Evolutionary conservation across 129 eudicot species (phyloP).

Genomic region (Tagetes patula): DNA sequence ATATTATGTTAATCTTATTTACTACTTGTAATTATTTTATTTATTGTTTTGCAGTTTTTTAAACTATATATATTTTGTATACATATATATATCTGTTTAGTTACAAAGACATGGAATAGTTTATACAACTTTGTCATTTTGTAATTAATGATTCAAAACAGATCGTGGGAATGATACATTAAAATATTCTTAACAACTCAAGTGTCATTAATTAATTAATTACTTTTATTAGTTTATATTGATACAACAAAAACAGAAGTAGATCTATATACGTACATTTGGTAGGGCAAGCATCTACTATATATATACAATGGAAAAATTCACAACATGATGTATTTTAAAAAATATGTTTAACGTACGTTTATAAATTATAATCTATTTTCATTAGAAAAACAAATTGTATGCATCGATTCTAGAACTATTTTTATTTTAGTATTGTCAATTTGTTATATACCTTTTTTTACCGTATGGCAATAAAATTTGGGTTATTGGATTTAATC

Average conservation of each 20-base stretch:
- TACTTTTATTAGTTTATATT: neutral
- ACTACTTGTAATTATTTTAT: neutral
- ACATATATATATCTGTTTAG: neutral
- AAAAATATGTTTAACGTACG: neutral
- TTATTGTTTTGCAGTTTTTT: neutral
- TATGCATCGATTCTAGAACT: too few relatives aligned
- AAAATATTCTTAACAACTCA: constrained; percentile 6
- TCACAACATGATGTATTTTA: neutral
- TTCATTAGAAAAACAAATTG: neutral
- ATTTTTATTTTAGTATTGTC: neutral
- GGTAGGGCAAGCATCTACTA: neutral
- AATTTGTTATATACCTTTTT: neutral
- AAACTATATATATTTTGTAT: neutral
- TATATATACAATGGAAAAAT: too few relatives aligned
- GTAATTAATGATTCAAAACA: constrained; percentile 3
- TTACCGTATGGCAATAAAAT: neutral
- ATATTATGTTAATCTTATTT: neutral
- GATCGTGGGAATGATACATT: constrained; percentile 16
- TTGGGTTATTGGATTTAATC: too few relatives aligned
- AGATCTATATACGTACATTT: neutral
- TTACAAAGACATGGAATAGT: neutral
- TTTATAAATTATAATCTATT: neutral
- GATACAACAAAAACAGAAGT: neutral
- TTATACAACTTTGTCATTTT: constrained; percentile 3
- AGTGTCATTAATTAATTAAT: constrained; percentile 13